Conservation (phyloP, 805 yeast species). For the Cyberlindnera bimundalis region DNA sequence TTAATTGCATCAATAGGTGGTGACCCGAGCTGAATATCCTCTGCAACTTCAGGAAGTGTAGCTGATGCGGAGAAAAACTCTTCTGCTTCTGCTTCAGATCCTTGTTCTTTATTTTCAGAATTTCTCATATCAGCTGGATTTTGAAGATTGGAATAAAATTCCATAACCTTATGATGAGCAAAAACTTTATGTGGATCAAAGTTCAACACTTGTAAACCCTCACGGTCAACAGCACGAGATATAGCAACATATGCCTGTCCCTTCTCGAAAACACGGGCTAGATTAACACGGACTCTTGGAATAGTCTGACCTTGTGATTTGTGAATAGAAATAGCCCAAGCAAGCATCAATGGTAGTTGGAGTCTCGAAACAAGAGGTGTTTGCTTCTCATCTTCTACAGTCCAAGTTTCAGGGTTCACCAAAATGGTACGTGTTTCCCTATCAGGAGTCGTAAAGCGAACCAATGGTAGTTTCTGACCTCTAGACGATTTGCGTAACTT, state of each 20-base stretch:
- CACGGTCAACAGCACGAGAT: constrained; percentile 81
- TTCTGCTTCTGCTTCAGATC: no score
- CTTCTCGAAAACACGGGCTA: constrained; percentile 71
- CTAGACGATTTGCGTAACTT: constrained; percentile 42
- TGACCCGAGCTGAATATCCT: no score
- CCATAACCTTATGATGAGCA: constrained; percentile 67
- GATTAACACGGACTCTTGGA: constrained; percentile 71
- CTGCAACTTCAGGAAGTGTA: background rate
- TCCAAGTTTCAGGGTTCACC: constrained; percentile 81
- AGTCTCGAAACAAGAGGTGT: constrained; percentile 64
- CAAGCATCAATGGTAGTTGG: constrained; percentile 86
- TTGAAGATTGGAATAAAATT: constrained; percentile 49
- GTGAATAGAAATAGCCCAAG: constrained; percentile 96
- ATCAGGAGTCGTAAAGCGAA: constrained; percentile 68
- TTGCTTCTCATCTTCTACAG: constrained; percentile 69
- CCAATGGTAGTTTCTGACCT: constrained; percentile 63
- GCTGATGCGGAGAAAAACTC: background rate
- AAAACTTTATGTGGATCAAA: constrained; percentile 61
- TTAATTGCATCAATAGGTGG: background rate
- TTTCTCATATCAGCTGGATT: constrained; percentile 28
- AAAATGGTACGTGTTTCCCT: constrained; percentile 71
- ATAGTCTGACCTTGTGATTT: constrained; percentile 94
- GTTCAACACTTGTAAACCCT: constrained; percentile 77
- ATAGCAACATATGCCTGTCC: constrained; percentile 97
- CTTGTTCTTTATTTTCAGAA: background rate